A percentile compares a stretch with the other conserved stretches of the same genome.
phyloP scores from a whole-genome alignment of 768 basidiomycete species.

The Suillus subalutaceus region DNA sequence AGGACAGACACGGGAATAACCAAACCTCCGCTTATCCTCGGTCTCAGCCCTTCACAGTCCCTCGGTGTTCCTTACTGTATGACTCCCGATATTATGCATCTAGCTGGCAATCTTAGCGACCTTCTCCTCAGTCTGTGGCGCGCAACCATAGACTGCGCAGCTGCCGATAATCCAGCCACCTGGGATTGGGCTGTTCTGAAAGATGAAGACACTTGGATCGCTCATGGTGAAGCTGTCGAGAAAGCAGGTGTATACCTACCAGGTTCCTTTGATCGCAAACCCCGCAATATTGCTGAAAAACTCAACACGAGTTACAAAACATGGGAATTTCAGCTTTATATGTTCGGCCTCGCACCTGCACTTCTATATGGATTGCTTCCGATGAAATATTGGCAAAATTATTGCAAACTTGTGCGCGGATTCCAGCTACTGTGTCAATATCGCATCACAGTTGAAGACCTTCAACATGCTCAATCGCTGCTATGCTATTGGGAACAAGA shows the following conservation, averaged over 20 bases:
- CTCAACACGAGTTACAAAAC: slow-evolving; percentile 32
- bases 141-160: slow-evolving; percentile 15
- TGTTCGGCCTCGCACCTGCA: slow-evolving; percentile 19
- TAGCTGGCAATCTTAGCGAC: slow-evolving; percentile 31
- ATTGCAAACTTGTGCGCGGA: too few species aligned
- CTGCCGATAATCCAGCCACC: slow-evolving; percentile 18
- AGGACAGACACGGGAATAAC: too few species aligned
- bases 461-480: too few species aligned
- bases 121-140: too few species aligned
- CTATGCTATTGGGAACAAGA: too few species aligned
- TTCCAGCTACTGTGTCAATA: too few species aligned
- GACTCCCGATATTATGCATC: too few species aligned
- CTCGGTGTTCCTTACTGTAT: too few species aligned
- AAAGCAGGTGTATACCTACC: slow-evolving; percentile 16
- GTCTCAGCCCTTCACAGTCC: too few species aligned
- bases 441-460: too few species aligned
- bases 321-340: slow-evolving; percentile 27
- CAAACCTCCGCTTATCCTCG: too few species aligned
- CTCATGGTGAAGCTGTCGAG: slow-evolving; percentile 21
- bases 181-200: slow-evolving; percentile 39
- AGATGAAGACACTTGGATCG: slow-evolving; percentile 19
- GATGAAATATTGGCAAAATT: too few species aligned
- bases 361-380: slow-evolving; percentile 17
- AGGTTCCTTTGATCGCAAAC: slow-evolving; percentile 25
- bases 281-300: slow-evolving; percentile 30